Evolutionary conservation across 345 rosid species (phyloP).

Genomic region (Balakata baccata): DNA sequence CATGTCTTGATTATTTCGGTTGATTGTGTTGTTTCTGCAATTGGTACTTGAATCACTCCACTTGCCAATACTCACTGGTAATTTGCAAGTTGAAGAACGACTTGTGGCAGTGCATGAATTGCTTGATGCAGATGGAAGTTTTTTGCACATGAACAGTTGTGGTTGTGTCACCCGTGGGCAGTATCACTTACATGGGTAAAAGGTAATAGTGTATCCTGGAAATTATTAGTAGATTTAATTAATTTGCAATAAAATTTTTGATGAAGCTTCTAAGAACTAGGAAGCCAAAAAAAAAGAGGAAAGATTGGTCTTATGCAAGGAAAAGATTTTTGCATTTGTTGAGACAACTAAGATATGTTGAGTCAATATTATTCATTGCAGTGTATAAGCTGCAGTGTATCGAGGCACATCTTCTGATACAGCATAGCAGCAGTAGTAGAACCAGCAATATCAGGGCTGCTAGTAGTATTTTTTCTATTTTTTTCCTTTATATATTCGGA

Average conservation of each 20-base stretch:
- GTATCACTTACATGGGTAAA: slow-evolving; percentile 69
- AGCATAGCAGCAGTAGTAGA: no score
- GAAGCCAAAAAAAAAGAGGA: not conserved
- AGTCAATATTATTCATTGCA: not conserved
- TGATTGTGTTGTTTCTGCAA: no score
- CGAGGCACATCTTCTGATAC: no score
- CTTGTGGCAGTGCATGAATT: no score
- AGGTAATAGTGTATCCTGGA: slow-evolving; percentile 40
- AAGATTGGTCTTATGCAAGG: not conserved
- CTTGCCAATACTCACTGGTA: no score
- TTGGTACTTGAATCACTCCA: slow-evolving; percentile 20
- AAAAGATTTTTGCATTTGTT: not conserved
- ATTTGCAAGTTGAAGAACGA: no score
- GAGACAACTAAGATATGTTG: not conserved
- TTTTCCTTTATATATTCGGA: no score
- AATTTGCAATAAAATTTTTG: not conserved
- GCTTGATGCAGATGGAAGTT: slow-evolving; percentile 91
- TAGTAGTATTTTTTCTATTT: no score
- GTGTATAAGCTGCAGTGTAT: no score
- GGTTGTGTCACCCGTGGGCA: slow-evolving; percentile 92
- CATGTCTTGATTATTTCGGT: no score
- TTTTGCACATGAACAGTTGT: slow-evolving; percentile 98
- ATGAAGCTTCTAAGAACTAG: not conserved
- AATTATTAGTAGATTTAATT: not conserved
- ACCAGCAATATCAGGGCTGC: no score